phyloP scores from a whole-genome alignment of 306 rosid species.

The Sechiopsis laciniata region DNA sequence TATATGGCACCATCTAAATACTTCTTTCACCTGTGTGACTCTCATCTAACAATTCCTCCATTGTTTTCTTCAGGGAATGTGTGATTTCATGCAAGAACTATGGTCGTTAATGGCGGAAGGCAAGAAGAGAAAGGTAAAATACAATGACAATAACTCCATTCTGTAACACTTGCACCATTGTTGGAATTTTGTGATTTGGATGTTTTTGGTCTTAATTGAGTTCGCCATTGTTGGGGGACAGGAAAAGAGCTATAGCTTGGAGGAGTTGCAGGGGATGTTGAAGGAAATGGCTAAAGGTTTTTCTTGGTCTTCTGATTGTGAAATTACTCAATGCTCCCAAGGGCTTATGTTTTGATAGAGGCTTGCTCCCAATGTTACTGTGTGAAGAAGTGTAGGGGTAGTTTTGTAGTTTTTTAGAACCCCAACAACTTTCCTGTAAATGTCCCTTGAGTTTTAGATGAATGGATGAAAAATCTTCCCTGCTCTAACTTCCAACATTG shows the following conservation, averaged over 20 bases:
- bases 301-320: not conserved
- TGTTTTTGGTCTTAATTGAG: not conserved
- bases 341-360: not conserved
- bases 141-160: not conserved
- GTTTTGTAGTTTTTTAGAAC: not conserved
- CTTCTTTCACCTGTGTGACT: no score
- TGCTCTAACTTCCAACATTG: not conserved
- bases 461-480: no score
- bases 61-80: not conserved
- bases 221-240: slow-evolving; percentile 7
- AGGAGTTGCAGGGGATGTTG: slow-evolving; percentile 57
- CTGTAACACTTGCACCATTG: no score
- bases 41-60: not conserved
- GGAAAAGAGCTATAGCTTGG: slow-evolving; percentile 32
- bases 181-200: not conserved
- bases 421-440: not conserved
- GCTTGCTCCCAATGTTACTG: not conserved
- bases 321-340: not conserved
- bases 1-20: no score
- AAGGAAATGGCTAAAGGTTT: slow-evolving; percentile 57
- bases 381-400: not conserved
- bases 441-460: not conserved
- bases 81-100: not conserved
- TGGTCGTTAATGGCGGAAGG: not conserved
- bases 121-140: slow-evolving; percentile 13